Percentiles rank a stretch among this genome's conserved stretches.
Evolutionary conservation across 169 alveolate genomes (phyloP).

Genomic region (Cryptosporidium ubiquitum): DNA sequence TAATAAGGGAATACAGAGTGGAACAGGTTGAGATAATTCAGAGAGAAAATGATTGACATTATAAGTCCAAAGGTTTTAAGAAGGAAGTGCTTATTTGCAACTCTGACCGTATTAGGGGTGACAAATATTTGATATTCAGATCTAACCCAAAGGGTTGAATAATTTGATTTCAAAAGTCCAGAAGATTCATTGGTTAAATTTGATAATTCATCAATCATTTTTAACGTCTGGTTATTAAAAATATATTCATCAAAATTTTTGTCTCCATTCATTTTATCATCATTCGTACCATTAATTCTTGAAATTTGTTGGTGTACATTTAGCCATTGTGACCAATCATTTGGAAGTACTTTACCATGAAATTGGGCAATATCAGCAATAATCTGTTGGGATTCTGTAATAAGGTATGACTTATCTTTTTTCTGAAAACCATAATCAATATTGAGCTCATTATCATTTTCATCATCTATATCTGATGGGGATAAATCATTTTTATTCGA

Average conservation of each 20-base stretch:
- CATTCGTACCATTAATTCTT: not conserved
- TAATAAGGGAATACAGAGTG: conserved; percentile 61
- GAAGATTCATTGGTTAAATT: not conserved
- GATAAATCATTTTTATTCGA: not conserved
- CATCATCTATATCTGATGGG: not conserved
- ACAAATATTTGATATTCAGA: conserved; percentile 59
- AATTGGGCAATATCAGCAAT: conserved; percentile 67
- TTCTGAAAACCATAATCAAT: conserved; percentile 11
- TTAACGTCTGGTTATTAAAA: not conserved
- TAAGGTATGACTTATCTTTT: conserved; percentile 13
- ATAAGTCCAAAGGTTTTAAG: conserved; percentile 44
- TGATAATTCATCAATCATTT: not conserved
- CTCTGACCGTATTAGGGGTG: conserved; percentile 71
- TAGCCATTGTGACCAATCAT: conserved; percentile 34
- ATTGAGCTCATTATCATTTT: not conserved
- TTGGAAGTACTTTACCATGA: conserved; percentile 62
- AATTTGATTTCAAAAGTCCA: not conserved
- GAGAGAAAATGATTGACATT: conserved; percentile 59
- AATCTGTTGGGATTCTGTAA: conserved; percentile 45
- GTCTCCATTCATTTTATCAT: not conserved
- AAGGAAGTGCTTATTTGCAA: conserved; percentile 62
- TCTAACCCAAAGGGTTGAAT: conserved; percentile 68
- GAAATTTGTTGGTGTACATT: not conserved
- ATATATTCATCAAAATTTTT: not conserved
- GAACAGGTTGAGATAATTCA: conserved; percentile 49